These are phyloP conservation scores for Zygoascus flipseniorum DNA, from an alignment of 805 yeast genomes.

Conservation along the genomic window DNA sequence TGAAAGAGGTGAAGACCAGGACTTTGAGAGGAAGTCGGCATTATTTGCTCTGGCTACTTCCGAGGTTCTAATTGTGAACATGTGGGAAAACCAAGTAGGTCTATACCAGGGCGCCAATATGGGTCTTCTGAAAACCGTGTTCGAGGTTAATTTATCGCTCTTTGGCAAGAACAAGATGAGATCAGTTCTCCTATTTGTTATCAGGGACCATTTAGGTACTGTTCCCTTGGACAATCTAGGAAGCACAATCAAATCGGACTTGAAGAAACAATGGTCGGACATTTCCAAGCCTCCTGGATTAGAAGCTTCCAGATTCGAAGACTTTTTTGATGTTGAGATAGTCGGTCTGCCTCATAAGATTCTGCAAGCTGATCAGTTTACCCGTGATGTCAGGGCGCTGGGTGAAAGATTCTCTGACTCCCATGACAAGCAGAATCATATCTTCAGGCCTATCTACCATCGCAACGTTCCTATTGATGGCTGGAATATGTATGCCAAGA, in stretches of 20 bases:
- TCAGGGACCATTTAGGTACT: slow-evolving; percentile 83
- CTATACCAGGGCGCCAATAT: slow-evolving; percentile 95
- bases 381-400: slow-evolving; percentile 47
- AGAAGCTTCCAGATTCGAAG: slow-evolving; percentile 46
- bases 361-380: slow-evolving; percentile 66
- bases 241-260: slow-evolving; percentile 59
- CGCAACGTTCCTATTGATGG: slow-evolving; percentile 90
- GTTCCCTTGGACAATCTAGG: slow-evolving; percentile 73
- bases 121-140: slow-evolving; percentile 91
- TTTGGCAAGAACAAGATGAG: slow-evolving; percentile 45
- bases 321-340: slow-evolving; percentile 80
- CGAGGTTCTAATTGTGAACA: slow-evolving; percentile 81
- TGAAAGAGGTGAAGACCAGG: slow-evolving; percentile 97
- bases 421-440: slow-evolving; percentile 18
- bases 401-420: slow-evolving; percentile 48
- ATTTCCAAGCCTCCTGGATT: slow-evolving; percentile 66
- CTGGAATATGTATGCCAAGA: slow-evolving; percentile 85
- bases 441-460: slow-evolving; percentile 61
- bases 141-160: slow-evolving; percentile 84
- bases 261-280: slow-evolving; percentile 68
- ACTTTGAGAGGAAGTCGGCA: slow-evolving; percentile 94
- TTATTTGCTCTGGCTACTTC: slow-evolving; percentile 88
- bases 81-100: slow-evolving; percentile 97
- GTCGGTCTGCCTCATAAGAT: slow-evolving; percentile 79
- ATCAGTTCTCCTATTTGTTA: slow-evolving; percentile 56